phyloP scores from a whole-genome alignment of 257 asterid species.

The Mentha longifolia region DNA sequence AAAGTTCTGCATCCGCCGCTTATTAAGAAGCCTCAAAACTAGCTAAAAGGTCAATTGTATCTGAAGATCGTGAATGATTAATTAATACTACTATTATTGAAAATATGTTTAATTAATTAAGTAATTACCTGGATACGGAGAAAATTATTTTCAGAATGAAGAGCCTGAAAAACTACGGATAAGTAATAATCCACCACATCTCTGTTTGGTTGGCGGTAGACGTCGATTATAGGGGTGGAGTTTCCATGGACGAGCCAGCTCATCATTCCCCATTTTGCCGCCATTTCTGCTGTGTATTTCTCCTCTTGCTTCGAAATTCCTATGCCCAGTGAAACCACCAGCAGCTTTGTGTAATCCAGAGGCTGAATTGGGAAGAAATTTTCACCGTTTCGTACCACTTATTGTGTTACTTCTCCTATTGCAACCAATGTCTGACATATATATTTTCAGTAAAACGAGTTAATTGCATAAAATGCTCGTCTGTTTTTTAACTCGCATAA shows the following conservation, averaged over 20 bases:
- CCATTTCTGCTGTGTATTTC: constrained; percentile 49
- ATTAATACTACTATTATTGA: no score
- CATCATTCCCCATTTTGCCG: constrained; percentile 55
- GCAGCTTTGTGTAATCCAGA: constrained; percentile 41
- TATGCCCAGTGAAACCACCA: constrained; percentile 60
- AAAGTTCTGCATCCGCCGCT: no score
- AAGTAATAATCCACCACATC: constrained; percentile 54
- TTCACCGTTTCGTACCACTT: constrained; percentile 32
- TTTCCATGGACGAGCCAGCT: constrained; percentile 53
- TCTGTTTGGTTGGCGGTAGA: constrained; percentile 44
- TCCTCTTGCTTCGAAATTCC: constrained; percentile 46
- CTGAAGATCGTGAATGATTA: no score
- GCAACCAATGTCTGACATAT: constrained; percentile 52
- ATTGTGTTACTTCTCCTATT: constrained; percentile 48
- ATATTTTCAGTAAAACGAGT: no score
- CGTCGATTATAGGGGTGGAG: constrained; percentile 50
- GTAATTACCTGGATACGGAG: constrained; percentile 55
- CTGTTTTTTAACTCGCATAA: no score
- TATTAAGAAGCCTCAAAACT: no score
- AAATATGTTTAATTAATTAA: no score
- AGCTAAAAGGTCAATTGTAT: no score
- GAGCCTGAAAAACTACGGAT: constrained; percentile 43
- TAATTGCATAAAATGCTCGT: no score
- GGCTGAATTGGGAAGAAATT: constrained; percentile 43
- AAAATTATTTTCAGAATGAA: constrained; percentile 42